Conservation (phyloP, 495 filamentous ascomycete species). For the Xylaria curta region DNA sequence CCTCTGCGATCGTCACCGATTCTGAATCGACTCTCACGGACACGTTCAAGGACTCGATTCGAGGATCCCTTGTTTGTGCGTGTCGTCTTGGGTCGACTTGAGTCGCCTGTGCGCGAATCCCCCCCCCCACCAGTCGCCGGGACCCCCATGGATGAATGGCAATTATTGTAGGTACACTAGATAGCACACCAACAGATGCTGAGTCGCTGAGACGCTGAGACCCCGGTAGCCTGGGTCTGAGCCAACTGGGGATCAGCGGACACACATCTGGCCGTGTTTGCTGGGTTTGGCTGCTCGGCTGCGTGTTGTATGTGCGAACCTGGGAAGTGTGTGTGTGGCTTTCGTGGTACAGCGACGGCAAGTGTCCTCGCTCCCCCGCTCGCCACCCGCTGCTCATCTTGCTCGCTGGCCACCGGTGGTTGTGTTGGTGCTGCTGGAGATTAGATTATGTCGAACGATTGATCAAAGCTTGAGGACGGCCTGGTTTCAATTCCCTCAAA, state of each 20-base stretch:
- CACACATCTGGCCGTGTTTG: conserved; percentile 24
- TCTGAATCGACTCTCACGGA: background rate
- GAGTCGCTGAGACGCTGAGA: conserved; percentile 4
- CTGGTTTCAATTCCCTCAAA: conserved; percentile 19
- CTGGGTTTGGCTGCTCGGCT: background rate
- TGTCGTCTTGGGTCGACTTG: background rate
- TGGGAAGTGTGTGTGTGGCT: conserved; percentile 18
- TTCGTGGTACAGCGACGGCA: conserved; percentile 23
- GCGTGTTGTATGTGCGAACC: background rate
- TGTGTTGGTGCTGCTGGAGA: conserved; percentile 3
- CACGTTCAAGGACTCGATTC: conserved; percentile 16
- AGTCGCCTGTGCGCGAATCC: background rate
- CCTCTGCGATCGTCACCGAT: background rate
- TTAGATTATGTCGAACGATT: conserved; percentile 8
- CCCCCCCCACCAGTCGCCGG: background rate
- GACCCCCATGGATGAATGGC: background rate
- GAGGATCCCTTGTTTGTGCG: background rate
- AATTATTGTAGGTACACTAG: background rate
- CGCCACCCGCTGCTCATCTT: conserved; percentile 23
- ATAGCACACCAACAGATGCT: conserved; percentile 1
- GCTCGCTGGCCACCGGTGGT: conserved; percentile 12
- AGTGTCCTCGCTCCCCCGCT: conserved; percentile 12
- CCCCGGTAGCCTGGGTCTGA: conserved; percentile 12
- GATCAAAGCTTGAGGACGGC: conserved; percentile 8
- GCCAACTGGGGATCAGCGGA: conserved; percentile 13